Evolutionary conservation across 257 asterid species (phyloP), one percentile per base, ranked within the genome.

Genomic region (Primulina eburnea): DNA sequence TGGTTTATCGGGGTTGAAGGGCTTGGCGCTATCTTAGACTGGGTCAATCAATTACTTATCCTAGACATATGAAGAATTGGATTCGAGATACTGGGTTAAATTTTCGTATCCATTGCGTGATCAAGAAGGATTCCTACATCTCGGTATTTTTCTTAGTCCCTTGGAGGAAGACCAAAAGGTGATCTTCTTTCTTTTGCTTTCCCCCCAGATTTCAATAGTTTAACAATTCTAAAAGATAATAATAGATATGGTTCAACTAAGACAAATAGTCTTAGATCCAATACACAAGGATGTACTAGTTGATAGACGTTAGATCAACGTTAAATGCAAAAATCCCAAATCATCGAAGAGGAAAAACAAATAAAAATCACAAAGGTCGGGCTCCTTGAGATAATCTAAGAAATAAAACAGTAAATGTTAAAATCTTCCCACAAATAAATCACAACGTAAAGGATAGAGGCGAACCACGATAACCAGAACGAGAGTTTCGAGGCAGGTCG

Each of bases 401-500:
- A 50, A 71, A 40, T 43, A 43, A 62, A 67, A 50, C 21, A 50
- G 50, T 26, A 52, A 47, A 18, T 2, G 12, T 55, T 57, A 40
- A 30, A 60, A 64, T 32, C 50, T 38, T 38, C 50, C 16, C 12
- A 65, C 14, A 67, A 34, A 60, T 21, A 35, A 65, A 32, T 24
- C 56, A 20, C 7, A n/a, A 24, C 4, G 69, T 11, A 59, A 52
- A 40, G 26, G 62, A 68, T 20, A 76, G 77, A 65, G 64, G 32
- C 82, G 53, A 77, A 90, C 97, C 97, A 75, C 80, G 83, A 75
- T 72, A 79, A 57, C 83, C 89, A 59, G 91, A 73, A 64, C 90
- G 97, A 71, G 89, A 72, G 81, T 85, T 77, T 50, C 87, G 85
- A 74, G 87, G 92, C 30, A 88, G 89, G 76, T 84, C 86, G 4